phyloP scores from a whole-genome alignment of 2,329 filamentous ascomycete species.

The Capronia coronata region DNA sequence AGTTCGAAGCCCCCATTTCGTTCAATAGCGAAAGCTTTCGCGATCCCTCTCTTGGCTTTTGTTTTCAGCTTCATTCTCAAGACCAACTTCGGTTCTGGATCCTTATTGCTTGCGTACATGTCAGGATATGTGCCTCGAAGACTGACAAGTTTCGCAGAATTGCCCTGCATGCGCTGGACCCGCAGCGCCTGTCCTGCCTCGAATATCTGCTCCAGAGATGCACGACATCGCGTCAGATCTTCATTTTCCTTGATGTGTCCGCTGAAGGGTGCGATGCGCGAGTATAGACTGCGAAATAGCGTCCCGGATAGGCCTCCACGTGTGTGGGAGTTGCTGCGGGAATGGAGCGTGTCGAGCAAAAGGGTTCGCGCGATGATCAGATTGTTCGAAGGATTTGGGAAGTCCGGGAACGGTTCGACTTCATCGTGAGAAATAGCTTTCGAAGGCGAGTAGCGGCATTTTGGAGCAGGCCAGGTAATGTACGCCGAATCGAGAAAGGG shows the following conservation, averaged over 20 bases:
- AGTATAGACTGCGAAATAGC: slow-evolving; percentile 3
- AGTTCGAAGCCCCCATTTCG: not conserved
- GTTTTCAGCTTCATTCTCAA: slow-evolving; percentile 1
- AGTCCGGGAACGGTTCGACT: slow-evolving; percentile 5
- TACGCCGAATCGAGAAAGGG: not conserved
- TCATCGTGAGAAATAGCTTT: not conserved
- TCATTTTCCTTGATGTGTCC: slow-evolving; percentile 7
- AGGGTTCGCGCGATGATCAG: slow-evolving; percentile 8
- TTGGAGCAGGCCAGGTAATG: not conserved
- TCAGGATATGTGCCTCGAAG: not conserved
- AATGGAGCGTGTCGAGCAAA: slow-evolving; percentile 3
- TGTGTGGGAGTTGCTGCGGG: not conserved
- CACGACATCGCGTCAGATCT: slow-evolving; percentile 4
- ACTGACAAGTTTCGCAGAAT: slow-evolving; percentile 1
- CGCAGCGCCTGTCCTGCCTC: not conserved
- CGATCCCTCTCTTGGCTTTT: slow-evolving; percentile 1
- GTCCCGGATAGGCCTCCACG: not conserved
- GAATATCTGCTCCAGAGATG: not conserved
- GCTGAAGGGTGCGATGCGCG: not conserved
- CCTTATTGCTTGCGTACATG: not conserved
- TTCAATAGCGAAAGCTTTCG: slow-evolving; percentile 1
- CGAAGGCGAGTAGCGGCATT: not conserved
- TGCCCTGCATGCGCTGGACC: not conserved
- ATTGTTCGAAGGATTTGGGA: not conserved
- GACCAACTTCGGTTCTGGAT: slow-evolving; percentile 1